Evolutionary conservation across 306 rosid species (phyloP).

Genomic region (Vigna reflexopilosa): DNA sequence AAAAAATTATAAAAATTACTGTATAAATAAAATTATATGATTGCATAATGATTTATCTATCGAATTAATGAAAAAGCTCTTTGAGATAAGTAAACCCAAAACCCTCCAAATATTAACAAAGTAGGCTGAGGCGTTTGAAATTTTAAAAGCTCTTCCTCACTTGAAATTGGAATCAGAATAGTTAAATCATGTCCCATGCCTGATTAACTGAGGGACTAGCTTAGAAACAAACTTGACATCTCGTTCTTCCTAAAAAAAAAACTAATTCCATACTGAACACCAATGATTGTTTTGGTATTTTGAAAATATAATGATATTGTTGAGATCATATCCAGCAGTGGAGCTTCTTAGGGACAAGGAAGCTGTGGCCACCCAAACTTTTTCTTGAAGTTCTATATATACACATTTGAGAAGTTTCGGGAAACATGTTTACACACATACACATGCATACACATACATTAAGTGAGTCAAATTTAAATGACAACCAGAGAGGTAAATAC

Average conservation of each 20-base stretch:
- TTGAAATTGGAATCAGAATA: not conserved
- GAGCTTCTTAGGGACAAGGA: not conserved
- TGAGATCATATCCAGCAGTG: not conserved
- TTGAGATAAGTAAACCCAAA: not conserved
- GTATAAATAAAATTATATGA: not conserved
- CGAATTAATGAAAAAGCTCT: not conserved
- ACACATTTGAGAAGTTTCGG: too few relatives aligned
- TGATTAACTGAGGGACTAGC: not conserved
- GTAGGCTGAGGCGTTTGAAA: not conserved
- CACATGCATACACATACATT: too few relatives aligned
- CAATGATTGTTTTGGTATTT: too few relatives aligned
- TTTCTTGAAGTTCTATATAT: too few relatives aligned
- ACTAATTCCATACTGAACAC: too few relatives aligned
- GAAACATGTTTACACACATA: too few relatives aligned
- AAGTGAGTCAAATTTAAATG: too few relatives aligned
- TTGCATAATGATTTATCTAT: conserved; percentile 6
- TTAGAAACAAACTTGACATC: not conserved
- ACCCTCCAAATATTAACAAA: not conserved
- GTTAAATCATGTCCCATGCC: not conserved
- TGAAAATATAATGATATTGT: not conserved
- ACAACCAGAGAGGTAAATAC: too few relatives aligned
- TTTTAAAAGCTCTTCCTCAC: not conserved
- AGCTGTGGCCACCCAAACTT: too few relatives aligned
- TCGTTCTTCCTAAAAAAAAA: not conserved
- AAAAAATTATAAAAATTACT: not conserved